Conservation (phyloP, 345 rosid genomes). For the Populus ilicifolia region DNA sequence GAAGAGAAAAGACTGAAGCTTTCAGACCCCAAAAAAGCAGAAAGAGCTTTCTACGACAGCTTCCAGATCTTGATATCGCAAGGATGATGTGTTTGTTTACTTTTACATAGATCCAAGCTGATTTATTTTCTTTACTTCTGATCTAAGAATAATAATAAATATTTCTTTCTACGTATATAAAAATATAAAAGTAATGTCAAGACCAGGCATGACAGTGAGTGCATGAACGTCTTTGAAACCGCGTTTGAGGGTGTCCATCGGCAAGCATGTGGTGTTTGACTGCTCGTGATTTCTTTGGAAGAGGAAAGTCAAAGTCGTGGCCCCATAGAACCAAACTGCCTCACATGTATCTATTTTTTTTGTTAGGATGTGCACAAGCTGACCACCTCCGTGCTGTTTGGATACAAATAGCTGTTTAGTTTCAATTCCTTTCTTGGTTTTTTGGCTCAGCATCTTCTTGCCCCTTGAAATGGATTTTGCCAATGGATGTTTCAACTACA, state of each 20-base stretch:
- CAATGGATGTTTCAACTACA: too few relatives aligned
- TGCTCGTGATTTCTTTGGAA: not conserved
- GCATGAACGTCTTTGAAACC: conserved; percentile 40
- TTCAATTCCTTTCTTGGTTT: not conserved
- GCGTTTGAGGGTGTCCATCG: conserved; percentile 24
- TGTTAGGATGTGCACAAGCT: not conserved
- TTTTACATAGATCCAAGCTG: conserved; percentile 19
- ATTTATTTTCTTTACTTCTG: not conserved
- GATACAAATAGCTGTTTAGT: not conserved
- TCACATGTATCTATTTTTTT: not conserved
- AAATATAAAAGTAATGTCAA: not conserved
- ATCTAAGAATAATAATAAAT: conserved; percentile 2
- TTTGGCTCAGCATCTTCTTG: too few relatives aligned
- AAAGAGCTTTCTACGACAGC: not conserved
- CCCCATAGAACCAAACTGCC: not conserved
- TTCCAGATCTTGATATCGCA: conserved; percentile 16
- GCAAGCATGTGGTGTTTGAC: conserved; percentile 17
- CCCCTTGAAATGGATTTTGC: too few relatives aligned
- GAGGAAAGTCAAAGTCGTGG: conserved; percentile 29
- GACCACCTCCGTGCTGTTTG: not conserved
- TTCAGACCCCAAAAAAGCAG: conserved; percentile 2
- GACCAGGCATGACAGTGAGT: not conserved
- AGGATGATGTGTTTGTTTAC: not conserved
- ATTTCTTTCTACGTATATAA: not conserved
- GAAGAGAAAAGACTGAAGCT: not conserved